These are phyloP conservation scores for Daldinia loculata DNA, from an alignment of 495 filamentous ascomycete species.

Conservation along the genomic window DNA sequence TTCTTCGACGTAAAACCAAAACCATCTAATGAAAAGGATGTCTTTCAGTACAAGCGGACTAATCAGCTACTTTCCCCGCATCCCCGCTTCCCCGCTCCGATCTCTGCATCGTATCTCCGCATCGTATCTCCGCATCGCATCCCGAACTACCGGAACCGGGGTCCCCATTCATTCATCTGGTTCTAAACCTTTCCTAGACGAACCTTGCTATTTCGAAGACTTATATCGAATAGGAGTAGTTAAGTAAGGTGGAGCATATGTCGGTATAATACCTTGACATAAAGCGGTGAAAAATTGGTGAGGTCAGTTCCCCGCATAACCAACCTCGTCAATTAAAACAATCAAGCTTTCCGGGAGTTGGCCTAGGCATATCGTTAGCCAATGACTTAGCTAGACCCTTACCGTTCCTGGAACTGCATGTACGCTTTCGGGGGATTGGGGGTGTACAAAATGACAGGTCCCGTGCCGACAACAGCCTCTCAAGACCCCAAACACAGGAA, in stretches of 20 bases:
- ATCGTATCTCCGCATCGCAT: slow-evolving; percentile 6
- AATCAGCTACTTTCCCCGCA: not conserved
- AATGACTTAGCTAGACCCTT: not conserved
- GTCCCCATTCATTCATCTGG: not conserved
- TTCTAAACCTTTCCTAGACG: not conserved
- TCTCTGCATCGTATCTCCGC: slow-evolving; percentile 14
- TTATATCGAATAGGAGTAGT: no score
- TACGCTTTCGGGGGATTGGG: not conserved
- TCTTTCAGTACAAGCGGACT: no score
- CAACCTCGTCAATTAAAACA: slow-evolving; percentile 5
- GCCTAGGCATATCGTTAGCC: not conserved
- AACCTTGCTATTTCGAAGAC: not conserved
- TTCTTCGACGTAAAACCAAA: no score
- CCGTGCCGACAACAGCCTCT: not conserved
- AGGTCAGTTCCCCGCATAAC: slow-evolving; percentile 16
- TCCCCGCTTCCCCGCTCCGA: slow-evolving; percentile 9
- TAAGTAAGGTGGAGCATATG: not conserved
- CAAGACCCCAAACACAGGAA: not conserved
- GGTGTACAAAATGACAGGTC: slow-evolving; percentile 16
- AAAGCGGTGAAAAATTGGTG: not conserved
- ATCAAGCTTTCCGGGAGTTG: slow-evolving; percentile 2
- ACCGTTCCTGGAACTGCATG: not conserved
- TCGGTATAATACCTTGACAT: not conserved
- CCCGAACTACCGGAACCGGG: slow-evolving; percentile 9
- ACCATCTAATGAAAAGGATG: no score